Percentiles rank a stretch among this genome's conserved stretches.
Evolutionary conservation across 2,329 filamentous ascomycete genomes (phyloP).

Genomic region (Lachnellula willkommii): DNA sequence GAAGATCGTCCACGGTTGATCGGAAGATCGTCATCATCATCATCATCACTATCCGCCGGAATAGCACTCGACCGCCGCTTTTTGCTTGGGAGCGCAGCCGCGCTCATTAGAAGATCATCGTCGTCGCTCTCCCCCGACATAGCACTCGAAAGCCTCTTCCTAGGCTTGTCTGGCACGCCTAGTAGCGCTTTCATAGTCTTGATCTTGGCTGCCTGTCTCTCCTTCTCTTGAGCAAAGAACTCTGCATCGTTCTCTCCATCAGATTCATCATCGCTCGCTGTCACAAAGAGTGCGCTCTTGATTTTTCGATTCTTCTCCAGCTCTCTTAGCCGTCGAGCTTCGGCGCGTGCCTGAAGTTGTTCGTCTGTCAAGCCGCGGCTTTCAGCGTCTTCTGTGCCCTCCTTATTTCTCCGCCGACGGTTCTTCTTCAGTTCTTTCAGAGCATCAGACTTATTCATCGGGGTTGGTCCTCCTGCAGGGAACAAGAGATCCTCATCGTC

Average conservation of each 20-base stretch:
- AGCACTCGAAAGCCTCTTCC: conserved; percentile 15
- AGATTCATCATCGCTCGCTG: conserved; percentile 82
- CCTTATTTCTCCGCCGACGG: conserved; percentile 38
- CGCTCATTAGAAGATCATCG: conserved; percentile 17
- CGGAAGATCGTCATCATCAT: conserved; percentile 22
- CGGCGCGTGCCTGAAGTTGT: conserved; percentile 54
- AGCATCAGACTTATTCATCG: conserved; percentile 47
- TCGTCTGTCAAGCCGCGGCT: conserved; percentile 50
- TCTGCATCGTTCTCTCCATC: conserved; percentile 67
- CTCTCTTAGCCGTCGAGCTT: conserved; percentile 60
- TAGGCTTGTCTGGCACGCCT: conserved; percentile 14
- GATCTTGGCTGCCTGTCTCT: conserved; percentile 46
- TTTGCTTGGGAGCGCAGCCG: conserved; percentile 6
- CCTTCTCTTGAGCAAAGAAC: conserved; percentile 72
- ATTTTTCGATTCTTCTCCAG: conserved; percentile 72
- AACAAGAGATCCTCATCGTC: conserved; percentile 56
- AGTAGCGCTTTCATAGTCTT: conserved; percentile 28
- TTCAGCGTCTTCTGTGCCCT: conserved; percentile 38
- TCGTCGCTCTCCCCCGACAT: conserved; percentile 28
- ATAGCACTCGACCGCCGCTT: conserved; percentile 23
- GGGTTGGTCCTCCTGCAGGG: conserved; percentile 60
- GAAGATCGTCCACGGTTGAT: conserved; percentile 24
- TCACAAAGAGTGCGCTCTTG: conserved; percentile 79
- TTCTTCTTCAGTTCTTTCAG: conserved; percentile 55
- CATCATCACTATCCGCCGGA: conserved; percentile 29